These are phyloP conservation scores for Zymoseptoria crescenta DNA, from an alignment of 2,329 filamentous ascomycete species.

Conservation along the genomic window DNA sequence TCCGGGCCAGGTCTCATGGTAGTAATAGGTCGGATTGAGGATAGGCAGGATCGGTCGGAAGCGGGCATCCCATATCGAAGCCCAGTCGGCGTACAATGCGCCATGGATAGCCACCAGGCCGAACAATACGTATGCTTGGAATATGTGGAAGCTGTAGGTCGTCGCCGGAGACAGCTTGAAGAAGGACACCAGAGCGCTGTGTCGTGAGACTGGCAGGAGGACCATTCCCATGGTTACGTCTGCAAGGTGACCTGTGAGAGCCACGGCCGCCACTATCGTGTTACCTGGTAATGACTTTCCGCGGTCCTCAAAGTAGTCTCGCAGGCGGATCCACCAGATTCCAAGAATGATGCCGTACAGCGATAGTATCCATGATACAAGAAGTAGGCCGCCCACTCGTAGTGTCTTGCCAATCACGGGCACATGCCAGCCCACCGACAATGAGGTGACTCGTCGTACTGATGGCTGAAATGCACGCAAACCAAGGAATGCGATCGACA, in stretches of 20 bases:
- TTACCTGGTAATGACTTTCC: conserved; percentile 5
- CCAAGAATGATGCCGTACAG: conserved; percentile 9
- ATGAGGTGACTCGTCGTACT: conserved; percentile 1
- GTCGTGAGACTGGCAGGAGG: conserved; percentile 9
- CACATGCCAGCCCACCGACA: neutral
- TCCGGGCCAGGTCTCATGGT: conserved; percentile 12
- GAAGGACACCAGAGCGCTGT: conserved; percentile 10
- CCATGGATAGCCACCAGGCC: conserved; percentile 5
- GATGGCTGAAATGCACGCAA: conserved; percentile 6
- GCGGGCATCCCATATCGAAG: neutral
- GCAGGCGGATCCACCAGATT: conserved; percentile 11
- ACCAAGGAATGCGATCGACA: conserved; percentile 7
- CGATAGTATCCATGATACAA: conserved; percentile 5
- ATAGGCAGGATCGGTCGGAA: conserved; percentile 7
- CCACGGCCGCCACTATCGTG: conserved; percentile 6
- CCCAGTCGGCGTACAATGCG: conserved; percentile 6
- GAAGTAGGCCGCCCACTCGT: conserved; percentile 5
- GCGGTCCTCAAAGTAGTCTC: conserved; percentile 7
- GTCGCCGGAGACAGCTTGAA: conserved; percentile 9
- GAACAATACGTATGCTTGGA: conserved; percentile 6
- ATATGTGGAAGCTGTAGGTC: conserved; percentile 10
- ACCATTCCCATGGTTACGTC: conserved; percentile 13
- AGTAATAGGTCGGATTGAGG: conserved; percentile 14
- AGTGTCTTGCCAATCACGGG: conserved; percentile 4
- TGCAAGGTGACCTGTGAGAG: conserved; percentile 8